Evolutionary conservation across 2,329 filamentous ascomycete species (phyloP).

Genomic region (Fusarium burgessii): DNA sequence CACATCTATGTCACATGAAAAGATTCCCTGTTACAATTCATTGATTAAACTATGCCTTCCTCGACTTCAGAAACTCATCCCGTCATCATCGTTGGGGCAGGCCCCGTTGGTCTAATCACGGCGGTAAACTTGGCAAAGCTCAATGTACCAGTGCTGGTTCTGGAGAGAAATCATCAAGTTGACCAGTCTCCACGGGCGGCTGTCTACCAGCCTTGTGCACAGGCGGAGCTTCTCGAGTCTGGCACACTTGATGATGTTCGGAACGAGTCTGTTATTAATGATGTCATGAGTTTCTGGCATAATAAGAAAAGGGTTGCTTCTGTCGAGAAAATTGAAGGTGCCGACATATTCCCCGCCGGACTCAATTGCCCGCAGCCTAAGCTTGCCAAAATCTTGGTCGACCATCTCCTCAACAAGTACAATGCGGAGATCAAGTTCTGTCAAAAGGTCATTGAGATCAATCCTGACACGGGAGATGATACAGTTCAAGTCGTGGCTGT

Average conservation of each 20-base stretch:
- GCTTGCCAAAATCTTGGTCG: neutral
- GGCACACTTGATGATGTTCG: neutral
- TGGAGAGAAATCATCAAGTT: neutral
- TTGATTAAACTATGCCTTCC: neutral
- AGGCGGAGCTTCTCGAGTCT: neutral
- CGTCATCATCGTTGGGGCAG: neutral
- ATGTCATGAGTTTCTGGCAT: neutral
- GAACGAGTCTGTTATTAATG: neutral
- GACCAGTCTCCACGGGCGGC: neutral
- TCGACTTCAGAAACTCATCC: rapidly evolving
- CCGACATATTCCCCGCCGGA: neutral
- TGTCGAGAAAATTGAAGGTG: neutral
- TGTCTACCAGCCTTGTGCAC: neutral
- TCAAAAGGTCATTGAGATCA: neutral
- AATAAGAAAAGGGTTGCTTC: neutral
- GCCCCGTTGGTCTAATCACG: neutral
- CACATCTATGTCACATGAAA: neutral
- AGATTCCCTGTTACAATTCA: no score
- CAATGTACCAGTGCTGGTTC: neutral
- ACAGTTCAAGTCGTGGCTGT: neutral
- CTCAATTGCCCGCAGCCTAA: neutral
- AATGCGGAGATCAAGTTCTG: neutral
- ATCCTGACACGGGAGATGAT: rapidly evolving
- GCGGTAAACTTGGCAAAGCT: neutral
- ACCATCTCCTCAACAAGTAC: neutral